Percentiles rank a stretch among this genome's conserved stretches.
Conservation (phyloP, 305 asterid species). For the Solanum hybrid region DNA sequence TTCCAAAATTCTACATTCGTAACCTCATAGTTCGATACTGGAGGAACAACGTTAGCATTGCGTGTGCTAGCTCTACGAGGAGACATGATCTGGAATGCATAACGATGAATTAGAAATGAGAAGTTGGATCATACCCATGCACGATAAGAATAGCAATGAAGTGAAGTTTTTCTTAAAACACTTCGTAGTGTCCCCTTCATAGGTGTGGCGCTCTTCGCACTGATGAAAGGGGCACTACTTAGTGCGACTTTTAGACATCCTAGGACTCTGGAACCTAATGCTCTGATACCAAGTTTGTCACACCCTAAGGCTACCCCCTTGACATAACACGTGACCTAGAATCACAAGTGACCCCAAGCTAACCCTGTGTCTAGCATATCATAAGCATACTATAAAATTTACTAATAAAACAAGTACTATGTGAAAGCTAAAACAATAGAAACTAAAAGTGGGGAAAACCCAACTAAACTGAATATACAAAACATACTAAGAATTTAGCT, state of each 20-base stretch:
- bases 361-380: neutral
- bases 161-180: neutral
- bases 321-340: neutral
- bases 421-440: neutral
- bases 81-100: neutral
- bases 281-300: neutral
- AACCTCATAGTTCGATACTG: no score
- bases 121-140: neutral
- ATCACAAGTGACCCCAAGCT: neutral
- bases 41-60: no score
- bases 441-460: neutral
- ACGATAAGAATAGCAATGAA: no score
- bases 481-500: neutral
- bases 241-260: neutral
- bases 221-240: neutral
- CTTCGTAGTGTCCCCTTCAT: neutral
- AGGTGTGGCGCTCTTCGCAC: neutral
- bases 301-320: neutral
- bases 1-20: no score
- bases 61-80: neutral
- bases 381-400: neutral
- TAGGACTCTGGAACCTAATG: neutral
- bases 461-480: neutral
- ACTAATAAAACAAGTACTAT: no score
- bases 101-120: neutral